Conservation (phyloP, 495 filamentous ascomycete species). For the Podospora comata region DNA sequence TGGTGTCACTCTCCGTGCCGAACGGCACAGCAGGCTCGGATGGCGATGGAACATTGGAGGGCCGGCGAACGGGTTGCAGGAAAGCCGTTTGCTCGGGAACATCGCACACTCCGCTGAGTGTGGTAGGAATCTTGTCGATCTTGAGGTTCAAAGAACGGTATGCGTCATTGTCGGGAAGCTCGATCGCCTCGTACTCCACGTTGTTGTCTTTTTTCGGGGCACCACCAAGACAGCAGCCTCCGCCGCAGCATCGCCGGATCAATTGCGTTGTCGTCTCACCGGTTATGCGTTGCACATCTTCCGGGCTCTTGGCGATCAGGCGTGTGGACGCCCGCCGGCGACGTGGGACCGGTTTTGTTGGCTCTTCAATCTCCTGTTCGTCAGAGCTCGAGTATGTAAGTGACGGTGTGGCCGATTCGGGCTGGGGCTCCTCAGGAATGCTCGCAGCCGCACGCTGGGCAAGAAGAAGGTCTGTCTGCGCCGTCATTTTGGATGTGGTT, state of each 20-base stretch:
- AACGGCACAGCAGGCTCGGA: slow-evolving; percentile 30
- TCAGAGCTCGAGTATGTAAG: slow-evolving; percentile 50
- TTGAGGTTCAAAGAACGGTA: slow-evolving; percentile 74
- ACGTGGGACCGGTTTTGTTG: slow-evolving; percentile 38
- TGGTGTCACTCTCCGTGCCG: slow-evolving; percentile 8
- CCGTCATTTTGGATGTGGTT: slow-evolving; percentile 23
- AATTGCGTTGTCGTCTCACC: slow-evolving; percentile 58
- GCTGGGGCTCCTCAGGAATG: slow-evolving; percentile 37
- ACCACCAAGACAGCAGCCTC: slow-evolving; percentile 80
- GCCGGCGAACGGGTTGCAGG: slow-evolving; percentile 50
- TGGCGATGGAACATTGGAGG: slow-evolving; percentile 37
- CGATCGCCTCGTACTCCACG: slow-evolving; percentile 54
- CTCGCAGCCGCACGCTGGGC: slow-evolving; percentile 31
- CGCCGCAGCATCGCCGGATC: slow-evolving; percentile 80
- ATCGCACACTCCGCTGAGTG: slow-evolving; percentile 64
- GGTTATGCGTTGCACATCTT: slow-evolving; percentile 69
- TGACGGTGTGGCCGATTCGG: slow-evolving; percentile 44
- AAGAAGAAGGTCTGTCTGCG: slow-evolving; percentile 31
- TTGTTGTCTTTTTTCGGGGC: slow-evolving; percentile 50
- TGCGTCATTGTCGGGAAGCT: slow-evolving; percentile 79
- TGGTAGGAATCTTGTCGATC: slow-evolving; percentile 67
- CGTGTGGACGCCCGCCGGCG: slow-evolving; percentile 74
- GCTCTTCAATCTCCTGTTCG: slow-evolving; percentile 42
- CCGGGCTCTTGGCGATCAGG: slow-evolving; percentile 69
- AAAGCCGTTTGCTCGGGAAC: slow-evolving; percentile 72